Conservation (phyloP, 257 asterid species). For the Solanum habrochaites region DNA sequence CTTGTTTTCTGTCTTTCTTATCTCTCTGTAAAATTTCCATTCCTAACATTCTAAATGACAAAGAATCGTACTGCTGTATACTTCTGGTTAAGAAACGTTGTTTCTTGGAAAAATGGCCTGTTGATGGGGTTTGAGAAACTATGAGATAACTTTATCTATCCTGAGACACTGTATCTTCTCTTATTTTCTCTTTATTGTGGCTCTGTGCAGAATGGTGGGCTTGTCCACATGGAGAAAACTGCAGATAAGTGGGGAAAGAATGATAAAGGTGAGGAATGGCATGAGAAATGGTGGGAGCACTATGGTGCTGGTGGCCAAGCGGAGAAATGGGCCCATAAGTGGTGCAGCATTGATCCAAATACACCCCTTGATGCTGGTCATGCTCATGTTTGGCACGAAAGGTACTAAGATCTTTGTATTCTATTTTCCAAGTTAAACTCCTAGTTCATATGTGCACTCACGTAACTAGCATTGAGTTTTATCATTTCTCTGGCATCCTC, state of each 20-base stretch:
- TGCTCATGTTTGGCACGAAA: conserved; percentile 98
- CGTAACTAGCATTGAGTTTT: not conserved
- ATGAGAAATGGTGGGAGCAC: conserved; percentile 94
- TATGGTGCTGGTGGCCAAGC: conserved; percentile 70
- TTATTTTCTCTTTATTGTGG: not conserved
- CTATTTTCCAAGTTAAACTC: not conserved
- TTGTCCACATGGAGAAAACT: conserved; percentile 68
- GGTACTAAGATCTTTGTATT: conserved; percentile 24
- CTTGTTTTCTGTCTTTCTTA: not conserved
- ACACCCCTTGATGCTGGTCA: conserved; percentile 82
- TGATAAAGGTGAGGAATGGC: conserved; percentile 84
- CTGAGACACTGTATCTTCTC: not conserved
- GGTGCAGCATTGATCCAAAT: conserved; percentile 88
- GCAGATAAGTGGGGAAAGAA: conserved; percentile 99
- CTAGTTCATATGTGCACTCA: not conserved
- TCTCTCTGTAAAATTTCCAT: not conserved
- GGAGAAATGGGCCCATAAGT: conserved; percentile 93
- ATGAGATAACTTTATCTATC: not conserved
- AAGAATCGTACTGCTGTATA: not conserved
- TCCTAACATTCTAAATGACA: not conserved
- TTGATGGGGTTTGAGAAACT: not conserved
- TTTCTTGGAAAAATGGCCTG: not conserved
- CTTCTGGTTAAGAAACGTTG: not conserved
- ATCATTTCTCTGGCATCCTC: not conserved
- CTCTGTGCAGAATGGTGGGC: conserved; percentile 49